These are phyloP conservation scores for Monosporascus sp. DNA, from an alignment of 2,329 filamentous ascomycete genomes.

Conservation along the genomic window DNA sequence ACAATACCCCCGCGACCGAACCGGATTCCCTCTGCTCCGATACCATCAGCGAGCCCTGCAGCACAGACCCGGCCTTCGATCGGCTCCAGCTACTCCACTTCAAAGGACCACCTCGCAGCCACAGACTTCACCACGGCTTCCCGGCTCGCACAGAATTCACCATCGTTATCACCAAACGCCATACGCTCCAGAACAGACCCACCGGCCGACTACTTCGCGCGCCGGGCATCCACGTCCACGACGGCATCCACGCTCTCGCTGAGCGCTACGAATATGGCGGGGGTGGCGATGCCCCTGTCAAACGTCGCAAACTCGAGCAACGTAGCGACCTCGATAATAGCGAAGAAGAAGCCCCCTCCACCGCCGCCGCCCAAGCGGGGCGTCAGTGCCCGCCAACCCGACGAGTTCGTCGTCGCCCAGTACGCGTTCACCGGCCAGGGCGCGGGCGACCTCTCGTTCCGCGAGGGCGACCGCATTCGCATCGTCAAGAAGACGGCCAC, in stretches of 20 bases:
- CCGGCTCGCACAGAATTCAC: slow-evolving; percentile 28
- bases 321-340: slow-evolving; percentile 22
- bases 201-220: slow-evolving; percentile 27
- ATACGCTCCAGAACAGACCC: slow-evolving; percentile 21
- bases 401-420: slow-evolving; percentile 62
- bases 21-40: slow-evolving; percentile 30
- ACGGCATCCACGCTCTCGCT: slow-evolving; percentile 19
- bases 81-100: slow-evolving; percentile 11
- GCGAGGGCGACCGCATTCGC: slow-evolving; percentile 70
- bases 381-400: slow-evolving; percentile 38
- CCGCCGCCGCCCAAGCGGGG: slow-evolving; percentile 59
- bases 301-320: background rate
- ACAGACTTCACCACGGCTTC: slow-evolving; percentile 42
- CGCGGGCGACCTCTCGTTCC: slow-evolving; percentile 65
- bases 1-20: slow-evolving; percentile 25
- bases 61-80: slow-evolving; percentile 17
- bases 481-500: slow-evolving; percentile 74
- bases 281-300: background rate
- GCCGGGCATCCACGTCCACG: slow-evolving; percentile 20
- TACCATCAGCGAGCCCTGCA: slow-evolving; percentile 28
- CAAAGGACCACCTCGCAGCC: slow-evolving; percentile 27
- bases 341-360: slow-evolving; percentile 71
- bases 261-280: background rate
- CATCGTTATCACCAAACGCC: slow-evolving; percentile 24
- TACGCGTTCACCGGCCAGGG: slow-evolving; percentile 70